phyloP scores from a whole-genome alignment of 2,329 filamentous ascomycete species.

The Monilinia aucupariae region DNA sequence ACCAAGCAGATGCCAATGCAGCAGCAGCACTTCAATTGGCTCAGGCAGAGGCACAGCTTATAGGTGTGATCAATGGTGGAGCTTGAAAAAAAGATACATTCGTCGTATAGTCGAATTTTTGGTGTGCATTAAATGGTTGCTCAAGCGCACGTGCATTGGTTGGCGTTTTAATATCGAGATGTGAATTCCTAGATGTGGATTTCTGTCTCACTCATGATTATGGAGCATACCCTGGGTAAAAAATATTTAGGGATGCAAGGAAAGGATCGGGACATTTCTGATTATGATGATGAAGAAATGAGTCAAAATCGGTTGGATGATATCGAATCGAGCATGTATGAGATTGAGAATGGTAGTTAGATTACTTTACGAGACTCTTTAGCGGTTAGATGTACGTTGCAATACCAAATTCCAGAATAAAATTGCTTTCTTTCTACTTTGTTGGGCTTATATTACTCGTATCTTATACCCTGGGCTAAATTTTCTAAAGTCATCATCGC shows the following conservation, averaged over 20 bases:
- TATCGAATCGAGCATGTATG: constrained; percentile 1
- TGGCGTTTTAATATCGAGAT: constrained; percentile 16
- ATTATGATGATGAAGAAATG: constrained; percentile 12
- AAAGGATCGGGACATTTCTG: background rate
- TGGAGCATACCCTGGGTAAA: constrained; percentile 13
- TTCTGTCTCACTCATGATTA: constrained; percentile 13
- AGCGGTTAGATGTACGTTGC: background rate
- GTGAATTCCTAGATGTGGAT: constrained; percentile 13
- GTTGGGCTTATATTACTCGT: background rate
- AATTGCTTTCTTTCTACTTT: background rate
- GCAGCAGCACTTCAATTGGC: constrained; percentile 24
- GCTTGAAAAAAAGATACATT: constrained; percentile 23
- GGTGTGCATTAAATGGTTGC: constrained; percentile 23
- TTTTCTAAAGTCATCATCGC: too few relatives aligned
- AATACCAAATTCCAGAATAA: constrained; percentile 6
- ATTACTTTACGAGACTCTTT: constrained; percentile 9
- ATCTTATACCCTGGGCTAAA: too few relatives aligned
- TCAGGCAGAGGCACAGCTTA: constrained; percentile 19
- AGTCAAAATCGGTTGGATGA: constrained; percentile 6
- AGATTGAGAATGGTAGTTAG: constrained; percentile 4
- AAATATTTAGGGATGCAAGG: constrained; percentile 12
- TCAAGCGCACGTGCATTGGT: constrained; percentile 28
- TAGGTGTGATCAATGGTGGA: constrained; percentile 27
- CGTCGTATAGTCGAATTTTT: constrained; percentile 9
- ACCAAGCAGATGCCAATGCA: constrained; percentile 32